Conservation (phyloP, 768 basidiomycete species). For the Russula ochroleuca region DNA sequence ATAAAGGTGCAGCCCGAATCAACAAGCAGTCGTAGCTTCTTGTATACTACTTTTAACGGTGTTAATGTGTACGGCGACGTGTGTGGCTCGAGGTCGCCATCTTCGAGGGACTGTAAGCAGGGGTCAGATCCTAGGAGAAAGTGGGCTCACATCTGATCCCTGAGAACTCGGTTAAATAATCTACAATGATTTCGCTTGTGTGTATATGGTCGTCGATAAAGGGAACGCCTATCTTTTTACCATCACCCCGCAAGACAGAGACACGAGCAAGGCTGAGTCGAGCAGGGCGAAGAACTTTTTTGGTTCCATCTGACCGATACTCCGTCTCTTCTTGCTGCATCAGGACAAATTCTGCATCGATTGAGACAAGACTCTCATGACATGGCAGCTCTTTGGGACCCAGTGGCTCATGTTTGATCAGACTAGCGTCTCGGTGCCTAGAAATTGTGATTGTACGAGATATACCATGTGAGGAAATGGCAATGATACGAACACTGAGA, state of each 20-base stretch:
- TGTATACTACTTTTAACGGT: conserved; percentile 96
- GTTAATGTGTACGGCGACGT: conserved; percentile 84
- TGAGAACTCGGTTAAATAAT: conserved; percentile 96
- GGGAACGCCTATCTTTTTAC: conserved; percentile 72
- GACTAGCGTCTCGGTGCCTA: conserved; percentile 69
- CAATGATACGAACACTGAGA: conserved; percentile 59
- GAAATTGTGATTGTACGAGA: background rate
- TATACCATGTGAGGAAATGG: background rate
- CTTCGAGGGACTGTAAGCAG: conserved; percentile 41
- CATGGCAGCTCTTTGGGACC: conserved; percentile 70
- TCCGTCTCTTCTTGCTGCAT: conserved; percentile 99
- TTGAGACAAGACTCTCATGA: conserved; percentile 85
- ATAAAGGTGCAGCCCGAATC: conserved; percentile 96
- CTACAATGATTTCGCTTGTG: conserved; percentile 90
- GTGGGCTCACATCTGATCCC: conserved; percentile 78
- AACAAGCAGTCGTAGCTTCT: conserved; percentile 89
- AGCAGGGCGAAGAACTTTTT: conserved; percentile 86
- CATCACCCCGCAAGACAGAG: conserved; percentile 86
- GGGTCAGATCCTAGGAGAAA: background rate
- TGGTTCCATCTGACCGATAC: conserved; percentile 90
- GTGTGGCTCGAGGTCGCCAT: conserved; percentile 86
- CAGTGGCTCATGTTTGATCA: conserved; percentile 77
- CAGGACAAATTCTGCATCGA: conserved; percentile 96
- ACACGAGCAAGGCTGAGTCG: conserved; percentile 91
- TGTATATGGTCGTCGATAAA: conserved; percentile 99